These are phyloP conservation scores for Stachybotrys echinatus DNA, from an alignment of 2,329 filamentous ascomycete species.

Conservation along the genomic window DNA sequence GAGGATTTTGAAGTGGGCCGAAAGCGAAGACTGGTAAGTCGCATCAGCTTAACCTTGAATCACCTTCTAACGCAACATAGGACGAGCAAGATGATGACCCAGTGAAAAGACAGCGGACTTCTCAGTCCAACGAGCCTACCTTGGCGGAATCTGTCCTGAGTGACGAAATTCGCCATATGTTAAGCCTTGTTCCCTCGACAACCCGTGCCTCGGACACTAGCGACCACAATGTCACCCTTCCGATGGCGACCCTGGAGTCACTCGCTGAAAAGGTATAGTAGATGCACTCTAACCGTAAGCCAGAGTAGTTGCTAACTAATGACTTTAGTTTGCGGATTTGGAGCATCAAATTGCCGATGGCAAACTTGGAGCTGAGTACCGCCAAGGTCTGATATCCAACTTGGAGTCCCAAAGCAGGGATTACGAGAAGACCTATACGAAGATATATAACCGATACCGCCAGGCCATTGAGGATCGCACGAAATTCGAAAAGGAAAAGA, in stretches of 20 bases:
- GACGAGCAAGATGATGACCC: constrained; percentile 26
- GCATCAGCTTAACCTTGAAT: not conserved
- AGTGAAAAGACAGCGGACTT: constrained; percentile 20
- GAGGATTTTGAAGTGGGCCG: constrained; percentile 21
- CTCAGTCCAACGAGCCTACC: constrained; percentile 11
- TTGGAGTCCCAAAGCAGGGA: constrained; percentile 42
- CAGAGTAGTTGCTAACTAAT: not conserved
- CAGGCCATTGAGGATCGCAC: constrained; percentile 46
- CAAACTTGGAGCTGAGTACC: constrained; percentile 26
- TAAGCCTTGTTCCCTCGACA: constrained; percentile 14
- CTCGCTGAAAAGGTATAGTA: constrained; percentile 32
- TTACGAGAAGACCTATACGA: constrained; percentile 35
- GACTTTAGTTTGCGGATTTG: constrained; percentile 20
- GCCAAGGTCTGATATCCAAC: constrained; percentile 26
- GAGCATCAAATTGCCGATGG: constrained; percentile 18
- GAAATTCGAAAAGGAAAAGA: constrained; percentile 39
- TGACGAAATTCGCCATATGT: constrained; percentile 22
- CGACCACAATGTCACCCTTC: constrained; percentile 18
- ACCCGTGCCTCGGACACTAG: constrained; percentile 8
- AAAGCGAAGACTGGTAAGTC: constrained; percentile 45
- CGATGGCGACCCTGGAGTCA: constrained; percentile 28
- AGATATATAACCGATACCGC: constrained; percentile 41
- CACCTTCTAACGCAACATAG: constrained; percentile 4
- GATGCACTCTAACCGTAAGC: not conserved
- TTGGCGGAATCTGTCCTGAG: constrained; percentile 24